Evolutionary conservation across 176 grass and related monocot species (phyloP), one percentile per base, ranked within the genome.

Genomic region (Coix lacrymajobi): DNA sequence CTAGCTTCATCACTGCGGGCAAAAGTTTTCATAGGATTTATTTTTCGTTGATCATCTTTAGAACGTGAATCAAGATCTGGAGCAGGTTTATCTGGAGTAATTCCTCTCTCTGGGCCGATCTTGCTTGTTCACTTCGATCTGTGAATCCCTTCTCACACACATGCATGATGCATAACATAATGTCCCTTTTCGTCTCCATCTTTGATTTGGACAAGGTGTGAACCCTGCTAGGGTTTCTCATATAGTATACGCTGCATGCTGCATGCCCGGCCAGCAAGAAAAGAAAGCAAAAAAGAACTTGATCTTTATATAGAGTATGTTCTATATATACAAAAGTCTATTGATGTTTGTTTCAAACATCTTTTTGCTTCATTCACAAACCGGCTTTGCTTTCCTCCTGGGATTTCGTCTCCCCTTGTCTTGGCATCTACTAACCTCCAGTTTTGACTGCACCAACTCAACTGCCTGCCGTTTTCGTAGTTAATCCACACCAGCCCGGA

Each of bases 171-270:
- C 62, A 16, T 25, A 48, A 8, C 1, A 60, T 14, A 38, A 32
- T 61, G 3, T 69, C 19, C 15, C 29, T 71, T 80, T 31, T 62
- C 26, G 38, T 43, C 46, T 65, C 11, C 54, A 48, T 41, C 15
- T 75, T 76, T 90, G 85, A 46, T 70, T 82, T 66, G 25, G 64
- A 25, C 41, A 88, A 69, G 41, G 24, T 77, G 84, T 80, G 58
- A 66, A 73, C 69, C 77, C 73, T 16, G 66, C 66, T 89, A 92
- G 84, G 91, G 89, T 88, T 97, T 89, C 65, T 76, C 71, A 83
- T 61, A 73, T 73, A 73, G 72, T 57, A 57, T 57, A 19, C 54
- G n/a, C 54, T 25, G 54, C 62, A 58, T 41, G 73, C 71, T 25
- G 62, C 83, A 9, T 65, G 39, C 29, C 40, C n/a, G n/a, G n/a